A percentile compares a stretch with the other conserved stretches of the same genome.
These are phyloP conservation scores for Claviceps capensis DNA, from an alignment of 2,329 filamentous ascomycete species.

Conservation along the genomic window DNA sequence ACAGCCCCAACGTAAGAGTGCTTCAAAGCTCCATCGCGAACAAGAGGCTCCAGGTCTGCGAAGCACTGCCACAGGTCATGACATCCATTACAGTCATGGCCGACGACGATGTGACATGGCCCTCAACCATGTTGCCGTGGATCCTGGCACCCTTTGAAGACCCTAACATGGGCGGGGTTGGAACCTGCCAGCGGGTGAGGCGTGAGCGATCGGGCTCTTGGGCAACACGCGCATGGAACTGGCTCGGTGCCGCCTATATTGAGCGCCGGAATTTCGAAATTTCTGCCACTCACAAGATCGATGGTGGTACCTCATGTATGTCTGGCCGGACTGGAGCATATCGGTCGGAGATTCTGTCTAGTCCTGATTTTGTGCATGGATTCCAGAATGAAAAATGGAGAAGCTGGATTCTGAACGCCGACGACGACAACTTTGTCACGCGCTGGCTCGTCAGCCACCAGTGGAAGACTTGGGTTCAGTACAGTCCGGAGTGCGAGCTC, in stretches of 20 bases:
- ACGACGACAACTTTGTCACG: slow-evolving; percentile 97
- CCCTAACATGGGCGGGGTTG: slow-evolving; percentile 70
- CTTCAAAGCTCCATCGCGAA: slow-evolving; percentile 76
- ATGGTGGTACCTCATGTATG: slow-evolving; percentile 93
- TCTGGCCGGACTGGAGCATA: slow-evolving; percentile 90
- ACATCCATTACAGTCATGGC: slow-evolving; percentile 84
- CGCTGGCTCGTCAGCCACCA: slow-evolving; percentile 86
- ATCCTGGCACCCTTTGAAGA: slow-evolving; percentile 88
- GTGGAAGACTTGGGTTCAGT: slow-evolving; percentile 94
- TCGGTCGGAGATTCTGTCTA: slow-evolving; percentile 73
- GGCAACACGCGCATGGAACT: slow-evolving; percentile 62
- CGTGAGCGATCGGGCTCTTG: slow-evolving; percentile 49
- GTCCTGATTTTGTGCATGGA: slow-evolving; percentile 70
- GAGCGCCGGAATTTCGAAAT: slow-evolving; percentile 94
- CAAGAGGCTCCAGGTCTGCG: slow-evolving; percentile 86
- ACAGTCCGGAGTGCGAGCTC: slow-evolving; percentile 79
- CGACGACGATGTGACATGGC: slow-evolving; percentile 93
- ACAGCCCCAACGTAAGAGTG: slow-evolving; percentile 52
- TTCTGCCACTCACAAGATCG: slow-evolving; percentile 85
- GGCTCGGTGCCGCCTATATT: slow-evolving; percentile 82
- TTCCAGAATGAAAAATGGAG: slow-evolving; percentile 90
- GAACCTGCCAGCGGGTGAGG: slow-evolving; percentile 77
- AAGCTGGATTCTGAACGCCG: slow-evolving; percentile 80
- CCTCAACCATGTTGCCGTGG: slow-evolving; percentile 73
- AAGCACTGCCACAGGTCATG: slow-evolving; percentile 72